phyloP scores from a whole-genome alignment of 2,329 filamentous ascomycete genomes.

The Chlorencoelia australis region DNA sequence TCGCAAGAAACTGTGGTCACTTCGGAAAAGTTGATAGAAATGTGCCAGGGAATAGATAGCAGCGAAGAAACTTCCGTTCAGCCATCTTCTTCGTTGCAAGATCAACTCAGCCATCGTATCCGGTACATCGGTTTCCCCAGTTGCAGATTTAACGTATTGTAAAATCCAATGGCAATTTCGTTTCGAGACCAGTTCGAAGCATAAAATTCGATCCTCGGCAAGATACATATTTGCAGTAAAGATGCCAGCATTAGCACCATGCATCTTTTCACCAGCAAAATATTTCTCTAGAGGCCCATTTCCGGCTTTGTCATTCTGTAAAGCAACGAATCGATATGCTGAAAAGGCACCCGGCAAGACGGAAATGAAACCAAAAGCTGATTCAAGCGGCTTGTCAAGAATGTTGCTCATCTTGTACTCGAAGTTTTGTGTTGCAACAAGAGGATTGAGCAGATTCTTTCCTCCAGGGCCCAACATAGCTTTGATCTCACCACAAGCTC shows the following conservation, averaged over 20 bases:
- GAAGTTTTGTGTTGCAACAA: constrained; percentile 95
- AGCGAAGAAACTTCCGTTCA: constrained; percentile 97
- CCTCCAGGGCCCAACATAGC: constrained; percentile 83
- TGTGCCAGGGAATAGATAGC: constrained; percentile 91
- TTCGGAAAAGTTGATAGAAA: constrained; percentile 93
- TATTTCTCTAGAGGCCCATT: constrained; percentile 92
- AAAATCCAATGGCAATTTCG: constrained; percentile 95
- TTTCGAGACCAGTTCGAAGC: constrained; percentile 96
- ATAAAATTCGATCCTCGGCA: constrained; percentile 96
- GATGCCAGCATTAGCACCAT: constrained; percentile 77
- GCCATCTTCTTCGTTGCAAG: constrained; percentile 88
- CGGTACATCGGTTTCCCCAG: constrained; percentile 92
- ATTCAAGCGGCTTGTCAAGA: constrained; percentile 93
- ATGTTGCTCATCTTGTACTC: constrained; percentile 99
- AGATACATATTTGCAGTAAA: constrained; percentile 99
- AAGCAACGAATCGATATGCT: constrained; percentile 88
- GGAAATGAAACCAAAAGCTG: constrained; percentile 94
- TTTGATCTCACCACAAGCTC: constrained; percentile 97
- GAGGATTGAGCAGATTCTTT: constrained; percentile 81
- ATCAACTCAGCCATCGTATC: constrained; percentile 92
- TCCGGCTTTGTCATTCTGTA: constrained; percentile 94
- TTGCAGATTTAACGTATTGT: constrained; percentile 96
- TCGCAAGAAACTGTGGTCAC: constrained; percentile 75
- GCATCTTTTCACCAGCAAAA: constrained; percentile 93
- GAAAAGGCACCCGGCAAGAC: constrained; percentile 96